These are phyloP conservation scores for Candida palmyrensis DNA, from an alignment of 805 yeast species.

Conservation along the genomic window DNA sequence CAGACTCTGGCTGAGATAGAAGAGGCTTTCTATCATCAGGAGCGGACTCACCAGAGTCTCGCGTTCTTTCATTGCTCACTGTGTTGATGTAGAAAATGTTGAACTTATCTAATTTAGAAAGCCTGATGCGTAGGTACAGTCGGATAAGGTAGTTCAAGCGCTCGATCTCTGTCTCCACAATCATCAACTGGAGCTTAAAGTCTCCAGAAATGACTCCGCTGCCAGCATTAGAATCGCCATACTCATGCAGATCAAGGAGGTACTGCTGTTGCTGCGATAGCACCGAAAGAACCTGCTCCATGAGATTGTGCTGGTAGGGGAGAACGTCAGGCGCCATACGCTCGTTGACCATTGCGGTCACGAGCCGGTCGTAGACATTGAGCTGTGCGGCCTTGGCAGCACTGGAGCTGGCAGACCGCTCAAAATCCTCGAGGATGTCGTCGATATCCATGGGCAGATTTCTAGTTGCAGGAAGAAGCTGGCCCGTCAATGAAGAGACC, in stretches of 20 bases:
- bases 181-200: constrained; percentile 71
- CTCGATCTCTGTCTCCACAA: constrained; percentile 89
- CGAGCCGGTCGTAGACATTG: constrained; percentile 41
- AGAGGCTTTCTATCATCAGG: constrained; percentile 8
- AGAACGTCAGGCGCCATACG: constrained; percentile 84
- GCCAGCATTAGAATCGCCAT: constrained; percentile 51
- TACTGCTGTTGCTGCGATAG: constrained; percentile 68
- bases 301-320: constrained; percentile 59
- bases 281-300: constrained; percentile 53
- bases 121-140: constrained; percentile 72
- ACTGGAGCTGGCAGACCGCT: constrained; percentile 15
- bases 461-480: neutral
- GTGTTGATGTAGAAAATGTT: constrained; percentile 52
- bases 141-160: constrained; percentile 78
- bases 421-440: constrained; percentile 67
- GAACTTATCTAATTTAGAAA: constrained; percentile 68
- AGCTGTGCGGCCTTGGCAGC: constrained; percentile 15
- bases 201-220: constrained; percentile 35
- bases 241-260: constrained; percentile 71
- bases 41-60: constrained; percentile 14
- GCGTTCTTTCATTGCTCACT: constrained; percentile 24
- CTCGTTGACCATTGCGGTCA: constrained; percentile 75
- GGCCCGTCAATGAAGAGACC: neutral
- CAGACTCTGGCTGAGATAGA: constrained; percentile 55
- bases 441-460: constrained; percentile 54